phyloP scores from a whole-genome alignment of 1,139 yeast genomes.

The Casaregolazyma lundiana region DNA sequence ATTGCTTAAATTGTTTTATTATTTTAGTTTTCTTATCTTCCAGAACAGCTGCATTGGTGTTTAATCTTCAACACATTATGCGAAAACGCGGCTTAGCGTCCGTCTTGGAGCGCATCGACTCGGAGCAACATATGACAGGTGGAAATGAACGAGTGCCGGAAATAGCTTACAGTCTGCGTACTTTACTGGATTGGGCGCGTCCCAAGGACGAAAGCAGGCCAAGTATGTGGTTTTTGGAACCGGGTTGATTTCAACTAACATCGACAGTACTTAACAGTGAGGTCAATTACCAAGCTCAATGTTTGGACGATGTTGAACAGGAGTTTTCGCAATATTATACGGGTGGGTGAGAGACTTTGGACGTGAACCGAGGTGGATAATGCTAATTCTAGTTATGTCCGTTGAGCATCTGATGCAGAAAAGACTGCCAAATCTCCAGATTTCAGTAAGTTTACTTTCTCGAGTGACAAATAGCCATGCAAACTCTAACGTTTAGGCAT shows the following conservation, averaged over 20 bases:
- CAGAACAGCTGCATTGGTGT: background rate
- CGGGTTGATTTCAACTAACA: background rate
- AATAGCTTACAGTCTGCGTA: background rate
- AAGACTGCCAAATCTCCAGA: background rate
- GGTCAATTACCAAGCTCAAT: background rate
- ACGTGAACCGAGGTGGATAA: background rate
- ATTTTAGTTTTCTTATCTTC: background rate
- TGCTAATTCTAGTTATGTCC: background rate
- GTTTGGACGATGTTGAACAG: conserved; percentile 1
- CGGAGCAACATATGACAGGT: background rate
- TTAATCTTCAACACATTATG: background rate
- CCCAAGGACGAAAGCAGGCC: conserved; percentile 1
- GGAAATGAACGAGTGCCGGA: background rate
- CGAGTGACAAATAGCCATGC: too few relatives aligned
- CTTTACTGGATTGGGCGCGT: background rate
- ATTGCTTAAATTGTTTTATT: background rate
- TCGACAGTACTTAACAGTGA: background rate
- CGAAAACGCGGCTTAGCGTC: conserved; percentile 1
- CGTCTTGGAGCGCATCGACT: background rate
- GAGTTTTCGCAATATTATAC: conserved; percentile 2
- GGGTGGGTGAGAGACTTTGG: background rate
- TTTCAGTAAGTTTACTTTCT: background rate
- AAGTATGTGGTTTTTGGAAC: background rate
- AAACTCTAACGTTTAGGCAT: background rate
- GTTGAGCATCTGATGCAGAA: background rate